Conservation (phyloP, 2,329 filamentous ascomycete genomes). For the Colletotrichum abscissum region DNA sequence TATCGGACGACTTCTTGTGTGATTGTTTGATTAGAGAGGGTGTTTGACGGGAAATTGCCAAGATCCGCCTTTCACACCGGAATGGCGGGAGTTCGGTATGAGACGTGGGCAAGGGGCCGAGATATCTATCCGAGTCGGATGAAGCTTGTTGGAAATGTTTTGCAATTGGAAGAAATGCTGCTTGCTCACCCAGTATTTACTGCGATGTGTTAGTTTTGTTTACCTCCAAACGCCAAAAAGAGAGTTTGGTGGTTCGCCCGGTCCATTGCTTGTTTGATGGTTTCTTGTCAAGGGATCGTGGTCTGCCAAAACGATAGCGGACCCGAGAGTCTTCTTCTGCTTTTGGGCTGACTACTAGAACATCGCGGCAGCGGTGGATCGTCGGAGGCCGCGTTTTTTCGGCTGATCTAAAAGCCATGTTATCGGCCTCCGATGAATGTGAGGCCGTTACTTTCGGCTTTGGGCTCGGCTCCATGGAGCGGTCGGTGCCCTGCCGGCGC, state of each 20-base stretch:
- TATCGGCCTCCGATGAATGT: neutral
- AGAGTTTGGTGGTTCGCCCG: neutral
- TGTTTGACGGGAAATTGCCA: neutral
- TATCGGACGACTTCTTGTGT: neutral
- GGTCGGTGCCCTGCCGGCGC: too few species aligned
- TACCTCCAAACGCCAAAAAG: neutral
- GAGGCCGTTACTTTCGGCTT: too few species aligned
- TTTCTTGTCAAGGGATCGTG: neutral
- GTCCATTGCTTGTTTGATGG: neutral
- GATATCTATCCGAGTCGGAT: neutral
- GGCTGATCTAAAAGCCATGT: too few species aligned
- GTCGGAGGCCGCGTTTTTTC: neutral
- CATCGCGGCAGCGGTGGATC: neutral
- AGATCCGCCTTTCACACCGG: neutral
- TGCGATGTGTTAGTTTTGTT: neutral
- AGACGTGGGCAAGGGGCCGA: neutral
- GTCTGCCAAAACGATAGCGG: neutral
- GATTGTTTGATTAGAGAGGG: neutral
- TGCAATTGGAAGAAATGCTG: neutral
- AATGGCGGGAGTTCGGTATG: conserved; percentile 5
- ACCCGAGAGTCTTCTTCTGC: too few species aligned
- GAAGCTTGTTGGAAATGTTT: neutral
- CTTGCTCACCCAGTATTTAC: too few species aligned
- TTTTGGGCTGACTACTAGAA: neutral
- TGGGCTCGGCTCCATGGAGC: neutral